A percentile compares a stretch with the other conserved stretches of the same genome.
phyloP scores from a whole-genome alignment of 306 rosid species.

The Canavalia ensiformis region DNA sequence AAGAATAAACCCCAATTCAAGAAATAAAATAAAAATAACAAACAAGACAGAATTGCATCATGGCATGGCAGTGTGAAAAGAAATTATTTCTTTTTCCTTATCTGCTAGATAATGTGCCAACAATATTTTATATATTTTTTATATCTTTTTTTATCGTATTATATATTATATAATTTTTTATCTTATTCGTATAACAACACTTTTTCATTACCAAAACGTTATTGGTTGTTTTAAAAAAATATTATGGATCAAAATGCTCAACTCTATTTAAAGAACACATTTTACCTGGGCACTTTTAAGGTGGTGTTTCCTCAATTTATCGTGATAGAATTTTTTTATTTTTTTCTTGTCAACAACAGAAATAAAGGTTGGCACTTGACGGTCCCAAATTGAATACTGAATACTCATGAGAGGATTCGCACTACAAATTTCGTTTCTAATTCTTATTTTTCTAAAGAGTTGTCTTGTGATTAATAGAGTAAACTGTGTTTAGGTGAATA shows the following conservation, averaged over 20 bases:
- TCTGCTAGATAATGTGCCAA: not conserved
- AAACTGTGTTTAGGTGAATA: not conserved
- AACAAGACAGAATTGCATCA: conserved; percentile 9
- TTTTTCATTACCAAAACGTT: too few relatives aligned
- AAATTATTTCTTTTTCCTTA: conserved; percentile 3
- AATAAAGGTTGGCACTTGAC: not conserved
- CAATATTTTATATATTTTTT: conserved; percentile 3
- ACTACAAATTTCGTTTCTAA: not conserved
- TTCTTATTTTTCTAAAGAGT: not conserved
- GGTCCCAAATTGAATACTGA: conserved; percentile 12
- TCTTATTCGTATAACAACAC: too few relatives aligned
- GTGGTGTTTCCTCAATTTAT: not conserved
- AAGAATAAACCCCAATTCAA: not conserved
- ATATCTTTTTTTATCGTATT: too few relatives aligned
- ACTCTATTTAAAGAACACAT: not conserved
- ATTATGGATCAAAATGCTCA: not conserved
- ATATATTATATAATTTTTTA: too few relatives aligned
- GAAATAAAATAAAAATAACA: not conserved
- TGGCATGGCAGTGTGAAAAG: not conserved
- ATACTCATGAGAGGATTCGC: not conserved
- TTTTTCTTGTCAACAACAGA: not conserved
- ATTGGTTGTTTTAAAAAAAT: too few relatives aligned
- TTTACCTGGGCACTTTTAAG: not conserved
- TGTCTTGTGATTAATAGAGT: not conserved
- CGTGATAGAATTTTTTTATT: too few relatives aligned